Conservation (phyloP, 176 grass and related monocot species). For the Microstegium vimineum region DNA sequence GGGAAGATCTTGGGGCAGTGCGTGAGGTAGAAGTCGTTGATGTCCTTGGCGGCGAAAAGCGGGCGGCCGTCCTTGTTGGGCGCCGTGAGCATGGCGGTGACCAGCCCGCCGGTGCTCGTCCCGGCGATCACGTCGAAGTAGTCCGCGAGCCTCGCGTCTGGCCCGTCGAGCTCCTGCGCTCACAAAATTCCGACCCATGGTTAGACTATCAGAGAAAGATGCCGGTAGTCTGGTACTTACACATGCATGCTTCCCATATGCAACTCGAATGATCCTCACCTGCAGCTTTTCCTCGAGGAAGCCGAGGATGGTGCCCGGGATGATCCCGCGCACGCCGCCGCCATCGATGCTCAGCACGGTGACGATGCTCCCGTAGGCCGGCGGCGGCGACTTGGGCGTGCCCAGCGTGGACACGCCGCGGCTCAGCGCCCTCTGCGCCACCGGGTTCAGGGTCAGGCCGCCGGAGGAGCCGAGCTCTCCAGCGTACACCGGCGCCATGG, state of each 20-base stretch:
- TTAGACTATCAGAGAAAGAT: too few relatives aligned
- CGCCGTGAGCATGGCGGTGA: slow-evolving; percentile 40
- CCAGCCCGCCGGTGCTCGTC: slow-evolving; percentile 56
- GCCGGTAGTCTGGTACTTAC: too few relatives aligned
- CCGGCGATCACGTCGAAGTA: slow-evolving; percentile 83
- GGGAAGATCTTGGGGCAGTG: slow-evolving; percentile 45
- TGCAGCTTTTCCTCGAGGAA: slow-evolving; percentile 49
- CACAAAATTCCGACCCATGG: background rate
- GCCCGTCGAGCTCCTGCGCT: background rate
- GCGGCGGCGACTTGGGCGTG: slow-evolving; percentile 1
- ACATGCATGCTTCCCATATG: too few relatives aligned
- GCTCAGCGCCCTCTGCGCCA: background rate
- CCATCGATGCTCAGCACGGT: slow-evolving; percentile 54
- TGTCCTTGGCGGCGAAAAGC: slow-evolving; percentile 39
- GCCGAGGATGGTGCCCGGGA: slow-evolving; percentile 44
- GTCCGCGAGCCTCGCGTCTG: slow-evolving; percentile 27
- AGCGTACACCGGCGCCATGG: background rate
- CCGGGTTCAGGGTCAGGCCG: background rate
- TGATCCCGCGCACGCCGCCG: slow-evolving; percentile 47
- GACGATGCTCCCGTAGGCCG: slow-evolving; percentile 25
- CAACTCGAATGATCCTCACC: background rate
- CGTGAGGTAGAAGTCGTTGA: slow-evolving; percentile 42
- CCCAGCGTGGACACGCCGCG: background rate
- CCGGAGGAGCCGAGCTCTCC: background rate
- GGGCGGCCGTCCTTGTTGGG: background rate